Conservation (phyloP, 2,329 filamentous ascomycete species). For the Exophiala bonariae region DNA sequence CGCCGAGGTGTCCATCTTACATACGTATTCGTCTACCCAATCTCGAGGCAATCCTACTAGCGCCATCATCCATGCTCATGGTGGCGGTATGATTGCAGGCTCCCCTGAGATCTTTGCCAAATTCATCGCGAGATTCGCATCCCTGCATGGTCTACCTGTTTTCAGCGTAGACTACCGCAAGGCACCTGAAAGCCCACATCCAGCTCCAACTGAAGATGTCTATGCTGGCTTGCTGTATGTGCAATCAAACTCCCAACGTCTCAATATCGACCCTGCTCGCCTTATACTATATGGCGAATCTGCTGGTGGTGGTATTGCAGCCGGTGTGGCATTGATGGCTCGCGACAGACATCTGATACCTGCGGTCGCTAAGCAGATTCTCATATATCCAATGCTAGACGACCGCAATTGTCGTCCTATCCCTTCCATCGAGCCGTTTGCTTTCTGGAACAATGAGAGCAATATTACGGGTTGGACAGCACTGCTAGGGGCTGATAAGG, state of each 20-base stretch:
- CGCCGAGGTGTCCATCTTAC: too few species aligned
- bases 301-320: conserved; percentile 45
- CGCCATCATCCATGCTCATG: conserved; percentile 31
- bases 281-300: conserved; percentile 46
- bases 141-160: conserved; percentile 24
- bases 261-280: conserved; percentile 42
- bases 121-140: conserved; percentile 13
- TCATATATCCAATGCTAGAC: conserved; percentile 52
- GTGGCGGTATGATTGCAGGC: conserved; percentile 30
- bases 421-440: conserved; percentile 34
- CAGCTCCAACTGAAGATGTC: conserved; percentile 29
- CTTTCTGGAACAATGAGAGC: conserved; percentile 39
- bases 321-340: conserved; percentile 40
- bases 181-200: conserved; percentile 29
- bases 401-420: conserved; percentile 38
- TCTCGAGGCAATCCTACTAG: too few species aligned
- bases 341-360: conserved; percentile 34
- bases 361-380: conserved; percentile 41
- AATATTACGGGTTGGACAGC: conserved; percentile 46
- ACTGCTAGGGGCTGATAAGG: conserved; percentile 31
- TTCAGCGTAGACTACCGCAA: conserved; percentile 32
- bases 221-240: conserved; percentile 40
- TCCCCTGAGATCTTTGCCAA: conserved; percentile 17
- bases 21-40: too few species aligned
- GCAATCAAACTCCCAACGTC: conserved; percentile 35